These are phyloP conservation scores for Yamadazyma sp. DNA, from an alignment of 1,139 yeast species.

Conservation along the genomic window DNA sequence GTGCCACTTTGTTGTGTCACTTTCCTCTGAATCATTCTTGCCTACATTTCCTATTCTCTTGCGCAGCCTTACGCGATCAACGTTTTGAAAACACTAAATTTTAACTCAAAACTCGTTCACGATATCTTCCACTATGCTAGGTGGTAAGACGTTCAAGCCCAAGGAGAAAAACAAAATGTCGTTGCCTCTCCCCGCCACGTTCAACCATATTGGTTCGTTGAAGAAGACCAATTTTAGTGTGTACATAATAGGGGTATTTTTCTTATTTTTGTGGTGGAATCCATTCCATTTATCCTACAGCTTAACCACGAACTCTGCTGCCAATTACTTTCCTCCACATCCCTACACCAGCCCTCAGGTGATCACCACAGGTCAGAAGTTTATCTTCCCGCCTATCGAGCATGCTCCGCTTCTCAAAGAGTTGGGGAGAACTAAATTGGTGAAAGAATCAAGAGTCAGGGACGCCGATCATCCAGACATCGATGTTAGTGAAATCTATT, in stretches of 20 bases:
- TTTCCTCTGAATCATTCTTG: background rate
- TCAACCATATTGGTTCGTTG: slow-evolving; percentile 16
- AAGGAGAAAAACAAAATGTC: slow-evolving; percentile 20
- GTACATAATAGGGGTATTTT: slow-evolving; percentile 18
- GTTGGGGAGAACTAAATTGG: slow-evolving; percentile 51
- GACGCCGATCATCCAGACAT: slow-evolving; percentile 38
- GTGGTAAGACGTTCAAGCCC: slow-evolving; percentile 12
- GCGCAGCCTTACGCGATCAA: background rate
- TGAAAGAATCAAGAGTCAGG: slow-evolving; percentile 42
- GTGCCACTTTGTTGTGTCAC: too few relatives aligned
- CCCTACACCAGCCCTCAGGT: slow-evolving; percentile 32
- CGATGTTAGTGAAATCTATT: slow-evolving; percentile 29
- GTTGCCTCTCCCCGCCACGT: slow-evolving; percentile 38
- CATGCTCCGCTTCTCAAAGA: slow-evolving; percentile 61
- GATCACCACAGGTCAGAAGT: slow-evolving; percentile 48
- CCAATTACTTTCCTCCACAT: slow-evolving; percentile 32
- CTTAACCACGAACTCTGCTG: slow-evolving; percentile 11
- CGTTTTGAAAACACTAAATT: too few relatives aligned
- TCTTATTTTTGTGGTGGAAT: slow-evolving; percentile 26
- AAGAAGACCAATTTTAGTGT: slow-evolving; percentile 20
- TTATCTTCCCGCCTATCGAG: slow-evolving; percentile 68
- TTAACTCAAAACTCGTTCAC: too few relatives aligned
- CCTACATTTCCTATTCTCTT: background rate
- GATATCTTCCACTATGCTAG: background rate
- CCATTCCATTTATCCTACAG: slow-evolving; percentile 19